These are phyloP conservation scores for Nicotiana sylvestris DNA, from an alignment of 257 asterid genomes.

Conservation along the genomic window DNA sequence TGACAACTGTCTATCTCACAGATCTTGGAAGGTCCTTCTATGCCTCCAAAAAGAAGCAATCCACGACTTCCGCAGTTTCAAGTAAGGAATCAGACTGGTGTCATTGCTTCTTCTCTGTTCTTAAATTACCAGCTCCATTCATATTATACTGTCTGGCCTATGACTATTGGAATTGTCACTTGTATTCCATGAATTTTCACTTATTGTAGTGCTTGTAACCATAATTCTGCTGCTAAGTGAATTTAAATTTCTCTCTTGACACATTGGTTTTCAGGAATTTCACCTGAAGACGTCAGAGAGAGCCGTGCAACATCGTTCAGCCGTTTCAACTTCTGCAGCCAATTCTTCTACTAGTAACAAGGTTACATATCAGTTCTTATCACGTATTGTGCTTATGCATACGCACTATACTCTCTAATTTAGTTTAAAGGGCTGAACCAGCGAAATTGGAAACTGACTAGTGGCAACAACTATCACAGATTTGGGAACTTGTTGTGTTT, in stretches of 20 bases:
- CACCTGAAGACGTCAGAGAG: conserved; percentile 84
- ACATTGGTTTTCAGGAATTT: conserved; percentile 63
- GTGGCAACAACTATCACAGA: background rate
- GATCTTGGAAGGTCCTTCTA: conserved; percentile 79
- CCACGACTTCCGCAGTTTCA: conserved; percentile 68
- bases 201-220: background rate
- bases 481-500: background rate
- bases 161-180: background rate
- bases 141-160: background rate
- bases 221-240: conserved; percentile 5
- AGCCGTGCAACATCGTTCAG: conserved; percentile 62
- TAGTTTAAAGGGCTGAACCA: background rate
- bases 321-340: conserved; percentile 31
- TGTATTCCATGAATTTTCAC: background rate
- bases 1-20: conserved; percentile 28
- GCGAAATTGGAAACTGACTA: background rate
- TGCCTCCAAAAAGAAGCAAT: conserved; percentile 68
- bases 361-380: conserved; percentile 24
- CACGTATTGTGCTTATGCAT: background rate
- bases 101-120: background rate
- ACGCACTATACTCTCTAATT: background rate
- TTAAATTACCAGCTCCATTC: background rate
- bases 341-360: conserved; percentile 26
- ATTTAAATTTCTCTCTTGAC: conserved; percentile 10
- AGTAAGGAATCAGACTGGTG: conserved; percentile 34